Evolutionary conservation across 345 rosid genomes (phyloP).

Genomic region (Citrus australasica): DNA sequence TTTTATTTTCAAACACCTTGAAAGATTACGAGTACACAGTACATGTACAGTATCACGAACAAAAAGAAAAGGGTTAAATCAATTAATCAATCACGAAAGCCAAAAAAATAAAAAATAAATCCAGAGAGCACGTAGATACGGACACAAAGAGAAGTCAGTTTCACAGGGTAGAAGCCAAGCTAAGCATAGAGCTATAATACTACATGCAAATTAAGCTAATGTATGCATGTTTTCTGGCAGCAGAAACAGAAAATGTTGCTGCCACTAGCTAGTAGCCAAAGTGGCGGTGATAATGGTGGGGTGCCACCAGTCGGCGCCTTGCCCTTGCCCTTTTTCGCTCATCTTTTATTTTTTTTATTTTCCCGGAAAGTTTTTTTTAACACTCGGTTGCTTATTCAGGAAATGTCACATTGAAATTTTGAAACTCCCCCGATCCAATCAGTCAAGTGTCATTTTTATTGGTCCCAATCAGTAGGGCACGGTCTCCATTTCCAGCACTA

Average conservation of each 20-base stretch:
- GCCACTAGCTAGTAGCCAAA: neutral
- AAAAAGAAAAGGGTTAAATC: too few relatives aligned
- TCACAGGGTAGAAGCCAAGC: too few relatives aligned
- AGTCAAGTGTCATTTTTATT: neutral
- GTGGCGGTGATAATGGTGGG: conserved; percentile 11
- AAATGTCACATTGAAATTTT: neutral
- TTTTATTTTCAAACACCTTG: too few relatives aligned
- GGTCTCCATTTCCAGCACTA: neutral
- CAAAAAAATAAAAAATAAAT: too few relatives aligned
- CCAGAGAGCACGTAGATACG: too few relatives aligned
- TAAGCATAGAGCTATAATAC: too few relatives aligned
- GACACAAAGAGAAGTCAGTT: too few relatives aligned
- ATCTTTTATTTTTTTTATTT: neutral
- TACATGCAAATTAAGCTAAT: neutral
- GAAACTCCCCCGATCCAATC: neutral
- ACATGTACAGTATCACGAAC: too few relatives aligned
- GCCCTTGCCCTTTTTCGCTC: neutral
- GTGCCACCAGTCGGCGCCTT: conserved; percentile 26
- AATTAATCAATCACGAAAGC: too few relatives aligned
- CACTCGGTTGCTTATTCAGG: neutral
- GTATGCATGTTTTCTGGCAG: neutral
- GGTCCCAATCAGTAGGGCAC: neutral
- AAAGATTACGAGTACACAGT: too few relatives aligned
- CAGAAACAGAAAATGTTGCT: neutral
- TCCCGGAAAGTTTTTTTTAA: neutral